Evolutionary conservation across 306 rosid genomes (phyloP), one percentile per base, ranked within the genome.

Genomic region (Delonix regia): DNA sequence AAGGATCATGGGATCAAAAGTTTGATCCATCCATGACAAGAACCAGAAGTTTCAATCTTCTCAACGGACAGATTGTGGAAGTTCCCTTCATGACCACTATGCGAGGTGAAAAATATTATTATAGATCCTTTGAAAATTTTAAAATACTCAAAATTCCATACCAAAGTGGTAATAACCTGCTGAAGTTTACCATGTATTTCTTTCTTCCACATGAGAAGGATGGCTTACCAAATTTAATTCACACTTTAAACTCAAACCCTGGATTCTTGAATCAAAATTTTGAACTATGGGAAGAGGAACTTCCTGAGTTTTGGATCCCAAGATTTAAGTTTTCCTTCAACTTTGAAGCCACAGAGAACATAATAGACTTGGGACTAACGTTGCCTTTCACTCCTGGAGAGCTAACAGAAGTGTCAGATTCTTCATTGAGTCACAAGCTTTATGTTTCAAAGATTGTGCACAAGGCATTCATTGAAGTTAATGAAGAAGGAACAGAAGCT

Each of bases 131-230:
- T 66, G 67, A 63, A 0, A 53, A 69, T 27, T 71, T 33, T 67
- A 80, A 64, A 51, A 52, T 80, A 9, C 55, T 76, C 9, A 9
- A 18, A 13, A 48, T 83, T 19, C 79, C 51, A 3, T 71, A 84
- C 15, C 30, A 80, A 33, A 25, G 19, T 30, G 75, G 72, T 5
- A 19, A 24, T 0, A 22, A 49, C 2, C 10, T 28, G 0, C 19
- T 62, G 9, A 6, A 9, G 0, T 83, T 82, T 15, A 64, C 64
- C 14, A 77, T 86, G 83, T 42, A 22, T n/a, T 42, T 86, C 34
- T 60, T 65, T 67, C 89, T 83, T 69, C 87, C 83, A 1, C 4
- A 83, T 28, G 80, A 22, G 4, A 80, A 19, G 12, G 69, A 83
- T 8, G 86, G 85, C 1, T 45, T 86, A 2, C 75, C 71, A 19